Conservation (phyloP, 75 land plant species). For the Adiantum capillusveneris region DNA sequence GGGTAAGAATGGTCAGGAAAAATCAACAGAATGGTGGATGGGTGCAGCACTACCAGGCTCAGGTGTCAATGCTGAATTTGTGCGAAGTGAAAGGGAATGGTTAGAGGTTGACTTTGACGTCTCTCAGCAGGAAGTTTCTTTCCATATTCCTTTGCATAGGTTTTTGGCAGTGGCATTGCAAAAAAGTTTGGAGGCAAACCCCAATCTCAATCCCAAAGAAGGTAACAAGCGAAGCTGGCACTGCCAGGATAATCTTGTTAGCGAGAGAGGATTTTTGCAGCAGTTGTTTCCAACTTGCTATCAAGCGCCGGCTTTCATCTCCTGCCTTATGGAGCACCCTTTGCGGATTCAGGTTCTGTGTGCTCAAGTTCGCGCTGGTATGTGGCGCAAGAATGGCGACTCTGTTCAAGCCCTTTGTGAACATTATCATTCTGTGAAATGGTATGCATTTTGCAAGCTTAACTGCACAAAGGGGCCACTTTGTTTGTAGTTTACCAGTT, state of each 20-base stretch:
- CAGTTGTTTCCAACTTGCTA: conserved; percentile 3
- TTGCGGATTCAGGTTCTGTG: conserved; percentile 75
- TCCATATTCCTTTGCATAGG: conserved; percentile 88
- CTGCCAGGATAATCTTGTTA: neutral
- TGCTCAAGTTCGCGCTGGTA: conserved; percentile 88
- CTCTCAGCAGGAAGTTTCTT: conserved; percentile 74
- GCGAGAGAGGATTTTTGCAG: conserved; percentile 6
- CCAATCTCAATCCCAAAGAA: conserved; percentile 3
- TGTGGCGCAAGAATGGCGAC: conserved; percentile 95
- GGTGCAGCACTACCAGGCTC: conserved; percentile 9
- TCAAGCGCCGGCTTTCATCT: conserved; percentile 47
- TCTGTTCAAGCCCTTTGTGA: conserved; percentile 47
- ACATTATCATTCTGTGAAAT: conserved; percentile 61
- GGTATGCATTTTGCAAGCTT: no score
- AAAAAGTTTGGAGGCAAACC: conserved; percentile 41
- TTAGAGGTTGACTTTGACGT: conserved; percentile 67
- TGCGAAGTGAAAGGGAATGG: conserved; percentile 41
- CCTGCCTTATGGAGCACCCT: conserved; percentile 90
- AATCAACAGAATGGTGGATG: neutral
- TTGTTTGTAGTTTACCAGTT: no score
- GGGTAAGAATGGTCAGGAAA: neutral
- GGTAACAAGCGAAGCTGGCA: neutral
- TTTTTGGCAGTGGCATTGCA: conserved; percentile 60
- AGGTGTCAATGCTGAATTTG: conserved; percentile 1
- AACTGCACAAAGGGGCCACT: no score